Evolutionary conservation across 768 basidiomycete species (phyloP).

Genomic region (Macrocybe gigantea): DNA sequence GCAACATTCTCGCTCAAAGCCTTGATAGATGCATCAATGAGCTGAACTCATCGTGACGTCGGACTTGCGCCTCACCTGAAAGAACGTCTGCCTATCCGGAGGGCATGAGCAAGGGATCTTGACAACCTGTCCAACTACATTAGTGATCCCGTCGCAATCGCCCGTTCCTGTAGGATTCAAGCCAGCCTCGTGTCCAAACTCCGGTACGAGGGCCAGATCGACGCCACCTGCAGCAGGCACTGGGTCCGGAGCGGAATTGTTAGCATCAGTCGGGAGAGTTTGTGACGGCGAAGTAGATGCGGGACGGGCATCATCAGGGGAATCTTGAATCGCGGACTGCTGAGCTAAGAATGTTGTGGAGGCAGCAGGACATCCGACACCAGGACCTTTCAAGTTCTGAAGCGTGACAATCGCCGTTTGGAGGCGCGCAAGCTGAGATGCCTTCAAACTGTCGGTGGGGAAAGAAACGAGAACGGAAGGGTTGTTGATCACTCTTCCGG

Average conservation of each 20-base stretch:
- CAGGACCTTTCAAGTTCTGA: slow-evolving; percentile 69
- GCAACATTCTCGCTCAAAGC: slow-evolving; percentile 51
- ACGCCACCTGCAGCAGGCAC: slow-evolving; percentile 32
- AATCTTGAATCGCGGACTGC: slow-evolving; percentile 28
- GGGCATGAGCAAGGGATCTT: slow-evolving; percentile 67
- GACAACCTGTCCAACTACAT: slow-evolving; percentile 46
- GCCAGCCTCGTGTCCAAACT: slow-evolving; percentile 49
- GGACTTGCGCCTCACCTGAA: slow-evolving; percentile 26
- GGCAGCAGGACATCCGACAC: slow-evolving; percentile 61
- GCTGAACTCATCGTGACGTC: not conserved
- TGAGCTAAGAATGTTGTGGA: slow-evolving; percentile 55
- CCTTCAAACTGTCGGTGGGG: slow-evolving; percentile 52
- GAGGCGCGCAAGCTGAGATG: slow-evolving; percentile 50
- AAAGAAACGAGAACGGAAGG: slow-evolving; percentile 52
- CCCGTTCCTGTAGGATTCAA: slow-evolving; percentile 64
- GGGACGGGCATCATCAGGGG: slow-evolving; percentile 14
- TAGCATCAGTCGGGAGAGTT: slow-evolving; percentile 23
- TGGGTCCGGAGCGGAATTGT: slow-evolving; percentile 13
- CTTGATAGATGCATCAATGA: slow-evolving; percentile 11
- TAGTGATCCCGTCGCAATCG: slow-evolving; percentile 63
- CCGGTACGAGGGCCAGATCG: slow-evolving; percentile 48
- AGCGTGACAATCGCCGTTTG: slow-evolving; percentile 57
- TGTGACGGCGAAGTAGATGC: slow-evolving; percentile 10
- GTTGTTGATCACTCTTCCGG: slow-evolving; percentile 62
- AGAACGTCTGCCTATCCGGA: slow-evolving; percentile 46